Conservation (phyloP, 2,329 filamentous ascomycete genomes). For the Anthostomella pinea region DNA sequence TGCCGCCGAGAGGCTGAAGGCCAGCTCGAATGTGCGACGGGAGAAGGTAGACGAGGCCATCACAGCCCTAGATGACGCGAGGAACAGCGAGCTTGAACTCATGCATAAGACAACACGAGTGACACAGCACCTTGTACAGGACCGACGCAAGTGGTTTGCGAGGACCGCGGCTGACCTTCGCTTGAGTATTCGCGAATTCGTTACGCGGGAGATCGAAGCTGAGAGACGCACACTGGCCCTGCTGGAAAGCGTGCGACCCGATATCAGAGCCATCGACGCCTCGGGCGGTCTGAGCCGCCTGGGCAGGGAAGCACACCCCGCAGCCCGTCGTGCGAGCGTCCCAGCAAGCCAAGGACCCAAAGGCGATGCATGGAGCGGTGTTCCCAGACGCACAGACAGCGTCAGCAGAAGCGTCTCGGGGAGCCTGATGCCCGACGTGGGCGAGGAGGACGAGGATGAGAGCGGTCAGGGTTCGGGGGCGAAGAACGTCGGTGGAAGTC, state of each 20-base stretch:
- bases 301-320: constrained; percentile 82
- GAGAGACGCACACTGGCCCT: constrained; percentile 89
- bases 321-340: constrained; percentile 68
- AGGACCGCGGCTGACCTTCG: constrained; percentile 83
- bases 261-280: constrained; percentile 88
- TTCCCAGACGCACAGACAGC: constrained; percentile 78
- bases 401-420: constrained; percentile 74
- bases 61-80: constrained; percentile 80
- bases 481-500: constrained; percentile 37
- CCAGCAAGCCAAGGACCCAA: constrained; percentile 91
- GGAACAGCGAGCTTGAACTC: constrained; percentile 76
- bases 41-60: constrained; percentile 99
- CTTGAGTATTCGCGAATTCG: constrained; percentile 83
- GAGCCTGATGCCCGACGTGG: constrained; percentile 62
- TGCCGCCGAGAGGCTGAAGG: constrained; percentile 85
- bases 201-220: constrained; percentile 90
- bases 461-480: constrained; percentile 39
- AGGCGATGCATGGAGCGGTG: constrained; percentile 97
- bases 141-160: constrained; percentile 87
- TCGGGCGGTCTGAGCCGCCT: constrained; percentile 87
- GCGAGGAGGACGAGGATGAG: constrained; percentile 59
- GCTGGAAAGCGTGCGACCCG: constrained; percentile 88
- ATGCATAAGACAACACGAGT: constrained; percentile 84
- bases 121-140: constrained; percentile 81
- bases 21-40: constrained; percentile 78